Base-by-base conservation (phyloP, 2,329 filamentous ascomycete species). In the Rasamsonia emersonii region DNA sequence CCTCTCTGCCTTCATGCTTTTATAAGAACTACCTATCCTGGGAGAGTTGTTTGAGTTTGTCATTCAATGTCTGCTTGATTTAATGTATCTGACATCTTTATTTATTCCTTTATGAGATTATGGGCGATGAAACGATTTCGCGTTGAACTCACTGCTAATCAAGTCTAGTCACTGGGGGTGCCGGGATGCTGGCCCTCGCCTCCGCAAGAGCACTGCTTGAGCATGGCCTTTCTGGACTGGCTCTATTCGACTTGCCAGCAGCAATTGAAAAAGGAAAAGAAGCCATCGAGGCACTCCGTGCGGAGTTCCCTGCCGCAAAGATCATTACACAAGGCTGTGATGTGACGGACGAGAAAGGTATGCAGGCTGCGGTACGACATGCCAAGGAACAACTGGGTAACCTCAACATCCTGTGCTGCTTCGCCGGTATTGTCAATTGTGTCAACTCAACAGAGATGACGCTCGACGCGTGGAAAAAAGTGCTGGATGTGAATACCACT, bases 401-500 rank as follows among this genome's bases (percentile, higher is more conserved):
- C 11, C 49, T 82, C 3, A 63, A 73, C 37, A 69, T 72, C 25
- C 57, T 81, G 2, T 66, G 74, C 41, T 77, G 73, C 43, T 82
- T 82, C 45, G 81, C 79, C 0, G 81, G 82, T 4, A 68, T 86
- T 0, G 81, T 84, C 0, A 68, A 67, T 21, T 79, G 73, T 42
- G 62, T 68, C 0, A 70, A 75, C 38, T 73, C 79, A 0, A 53
- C 81, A 1, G 72, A 79, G 2, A 75, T 78, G 61, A 57, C 65
- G 0, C 55, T 68, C 0, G 59, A 64, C 2, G 65, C 79, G 42
- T 86, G 75, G 70, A 68, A 75, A 5, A 67, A 68, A 17, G 70
- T 79, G 0, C 47, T 86, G 13, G 79, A 84, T 35, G 70, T 86
- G 49, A 88, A 88, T 49, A 73, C 78, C 1, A 82, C 78, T 0